phyloP scores from a whole-genome alignment of 1,284 basidiomycete species.

The Puccinia hordei region DNA sequence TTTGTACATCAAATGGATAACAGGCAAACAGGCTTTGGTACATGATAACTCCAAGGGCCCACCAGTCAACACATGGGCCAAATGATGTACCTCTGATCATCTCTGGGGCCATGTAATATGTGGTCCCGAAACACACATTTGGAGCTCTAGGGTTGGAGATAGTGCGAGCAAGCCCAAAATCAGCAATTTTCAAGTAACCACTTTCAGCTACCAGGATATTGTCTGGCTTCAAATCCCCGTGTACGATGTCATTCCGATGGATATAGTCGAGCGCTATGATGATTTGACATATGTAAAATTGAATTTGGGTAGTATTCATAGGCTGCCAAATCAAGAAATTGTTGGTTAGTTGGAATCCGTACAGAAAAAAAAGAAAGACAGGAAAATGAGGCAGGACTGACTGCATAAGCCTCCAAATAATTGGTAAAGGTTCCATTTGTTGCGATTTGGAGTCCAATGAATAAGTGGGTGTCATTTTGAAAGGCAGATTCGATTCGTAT shows the following conservation, averaged over 20 bases:
- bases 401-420: slow-evolving; percentile 7
- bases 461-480: neutral
- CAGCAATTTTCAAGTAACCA: slow-evolving; percentile 21
- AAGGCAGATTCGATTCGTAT: slow-evolving; percentile 1
- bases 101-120: slow-evolving; percentile 28
- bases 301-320: neutral
- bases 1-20: slow-evolving; percentile 12
- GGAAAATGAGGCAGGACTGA: neutral
- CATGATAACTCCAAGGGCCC: slow-evolving; percentile 25
- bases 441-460: slow-evolving; percentile 17
- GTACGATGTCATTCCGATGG: slow-evolving; percentile 4
- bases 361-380: neutral
- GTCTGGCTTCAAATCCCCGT: slow-evolving; percentile 14
- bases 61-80: slow-evolving; percentile 19
- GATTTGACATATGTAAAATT: slow-evolving; percentile 23
- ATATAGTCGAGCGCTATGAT: slow-evolving; percentile 9
- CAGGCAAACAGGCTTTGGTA: neutral
- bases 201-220: slow-evolving; percentile 9
- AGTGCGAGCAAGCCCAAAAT: slow-evolving; percentile 13
- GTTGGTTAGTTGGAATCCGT: too few relatives aligned
- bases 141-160: neutral
- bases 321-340: neutral
- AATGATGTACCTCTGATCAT: neutral
- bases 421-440: neutral
- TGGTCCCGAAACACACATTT: neutral